Base-by-base conservation (phyloP, 345 rosid species). In the Gossypium turneri region DNA sequence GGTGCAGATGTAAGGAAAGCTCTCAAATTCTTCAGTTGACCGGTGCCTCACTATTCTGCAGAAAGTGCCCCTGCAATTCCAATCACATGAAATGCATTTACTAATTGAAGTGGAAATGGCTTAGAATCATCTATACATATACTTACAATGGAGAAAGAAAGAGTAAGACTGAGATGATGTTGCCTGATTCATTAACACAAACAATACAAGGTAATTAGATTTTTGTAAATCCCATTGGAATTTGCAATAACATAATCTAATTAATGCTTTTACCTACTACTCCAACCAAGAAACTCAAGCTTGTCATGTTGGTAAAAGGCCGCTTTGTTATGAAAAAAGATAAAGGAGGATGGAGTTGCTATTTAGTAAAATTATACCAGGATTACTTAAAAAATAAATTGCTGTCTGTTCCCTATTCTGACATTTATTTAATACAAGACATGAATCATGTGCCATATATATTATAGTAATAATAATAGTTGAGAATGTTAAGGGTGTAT, bases 121-220 rank as follows among this genome's bases (percentile, higher is more conserved):
- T 5, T 34, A 34, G 41, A 34, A 34, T 34, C 41, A 34, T 34
- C 5, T 34, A 34, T 34, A 48, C 15, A 19, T 20, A 34, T 34
- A 38, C 77, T 75, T 66, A 75, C 77, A 24, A 38, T 2, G 77
- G 77, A 41, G 77, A 75, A 43, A 75, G 77, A 47, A 74, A 75
- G 52, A 75, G 22, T 1, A 65, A 44, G 12, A 75, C 77, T 53
- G 77, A 75, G 19, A 75, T 75, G 1, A 75, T 44, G 55, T 75
- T 75, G 45, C 72, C 77, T 75, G 72, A 4, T 44, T 10, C 66
- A 62, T 16, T 10, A 17, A 12, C 59, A 34, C 6, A 72, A 43
- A 41, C 17, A 70, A 73, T 9, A 59, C 17, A 74, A 29, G 29
- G 24, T 27, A 7, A 51, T 62, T 20, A 50, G 61, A 47, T 11